Base-by-base conservation (phyloP, 2,329 filamentous ascomycete genomes). In the Fusarium sp. region DNA sequence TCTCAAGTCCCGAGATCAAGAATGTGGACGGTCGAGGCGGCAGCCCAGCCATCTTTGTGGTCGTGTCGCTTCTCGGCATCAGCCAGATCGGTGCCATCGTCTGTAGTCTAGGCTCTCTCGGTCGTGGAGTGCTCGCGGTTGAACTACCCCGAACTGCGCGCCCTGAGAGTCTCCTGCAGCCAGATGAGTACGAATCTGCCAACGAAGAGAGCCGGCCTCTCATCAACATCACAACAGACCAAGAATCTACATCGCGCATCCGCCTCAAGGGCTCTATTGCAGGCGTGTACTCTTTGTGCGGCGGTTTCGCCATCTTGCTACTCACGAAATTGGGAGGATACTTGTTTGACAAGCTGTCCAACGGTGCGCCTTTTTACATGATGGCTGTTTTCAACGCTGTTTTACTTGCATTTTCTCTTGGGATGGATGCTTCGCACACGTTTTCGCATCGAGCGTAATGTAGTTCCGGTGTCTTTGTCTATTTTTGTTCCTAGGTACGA, bases 71-170 rank as follows among this genome's bases (percentile, higher is more conserved):
- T 19, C 88, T 98, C 39, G 96, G 96, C 15, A 88, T 97, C 75
- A 96, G 93, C 74, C 96, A 99, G 79, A 98, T 99, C 65, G 96
- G 95, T 3, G 92, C 94, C 13, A 98, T 99, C 61, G 96, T 99
- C 1, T 97, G 94, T 80, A 97, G 93, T 68, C 86, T 99, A n/a
- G 94, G 92, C 1, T 88, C 96, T 1, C 85, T 99, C 4, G 93
- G 93, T 37, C 89, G 89, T 17, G 94, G 94, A 6, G 90, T 98
- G 22, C 83, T 96, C 22, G 81, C 82, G 7, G 82, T 80, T 3
- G 84, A 86, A 46, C 70, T 81, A 6, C 75, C 75, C 14, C 72
- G 72, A 30, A 68, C 71, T 2, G 69, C 62, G 5, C 64, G 57
- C 6, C 68, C 63, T 44, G 39, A 72, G 55, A 58, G 75, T 6